phyloP scores from a whole-genome alignment of 768 basidiomycete genomes.

The Russula sp. region DNA sequence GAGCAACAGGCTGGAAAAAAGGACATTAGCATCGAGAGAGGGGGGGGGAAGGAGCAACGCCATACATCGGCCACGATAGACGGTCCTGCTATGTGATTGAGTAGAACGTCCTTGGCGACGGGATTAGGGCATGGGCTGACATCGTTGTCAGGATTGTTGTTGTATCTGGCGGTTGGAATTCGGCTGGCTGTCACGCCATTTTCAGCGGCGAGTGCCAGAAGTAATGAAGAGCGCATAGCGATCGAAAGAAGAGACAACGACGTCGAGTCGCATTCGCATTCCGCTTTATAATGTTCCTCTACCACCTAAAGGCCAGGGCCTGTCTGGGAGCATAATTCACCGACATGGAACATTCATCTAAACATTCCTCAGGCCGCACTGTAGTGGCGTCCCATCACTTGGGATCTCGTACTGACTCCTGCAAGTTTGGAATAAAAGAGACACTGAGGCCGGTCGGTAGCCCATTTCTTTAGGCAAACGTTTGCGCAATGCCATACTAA shows the following conservation, averaged over 20 bases:
- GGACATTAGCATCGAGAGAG: neutral
- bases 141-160: neutral
- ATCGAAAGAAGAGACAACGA: neutral
- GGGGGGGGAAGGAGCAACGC: neutral
- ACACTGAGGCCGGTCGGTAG: too few relatives aligned
- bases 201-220: neutral
- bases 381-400: too few relatives aligned
- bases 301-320: too few relatives aligned
- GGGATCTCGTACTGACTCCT: too few relatives aligned
- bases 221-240: neutral
- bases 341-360: too few relatives aligned
- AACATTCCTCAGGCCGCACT: too few relatives aligned
- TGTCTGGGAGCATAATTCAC: too few relatives aligned
- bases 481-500: too few relatives aligned
- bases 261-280: neutral
- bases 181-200: neutral
- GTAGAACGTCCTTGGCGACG: slow-evolving; percentile 1
- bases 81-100: neutral
- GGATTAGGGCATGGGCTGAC: neutral
- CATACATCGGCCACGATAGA: slow-evolving; percentile 6
- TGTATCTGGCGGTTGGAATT: neutral
- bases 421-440: too few relatives aligned
- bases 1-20: slow-evolving; percentile 8
- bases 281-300: neutral
- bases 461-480: too few relatives aligned